These are phyloP conservation scores for Verticillium nonalfalfae DNA, from an alignment of 2,329 filamentous ascomycete species.

Conservation along the genomic window DNA sequence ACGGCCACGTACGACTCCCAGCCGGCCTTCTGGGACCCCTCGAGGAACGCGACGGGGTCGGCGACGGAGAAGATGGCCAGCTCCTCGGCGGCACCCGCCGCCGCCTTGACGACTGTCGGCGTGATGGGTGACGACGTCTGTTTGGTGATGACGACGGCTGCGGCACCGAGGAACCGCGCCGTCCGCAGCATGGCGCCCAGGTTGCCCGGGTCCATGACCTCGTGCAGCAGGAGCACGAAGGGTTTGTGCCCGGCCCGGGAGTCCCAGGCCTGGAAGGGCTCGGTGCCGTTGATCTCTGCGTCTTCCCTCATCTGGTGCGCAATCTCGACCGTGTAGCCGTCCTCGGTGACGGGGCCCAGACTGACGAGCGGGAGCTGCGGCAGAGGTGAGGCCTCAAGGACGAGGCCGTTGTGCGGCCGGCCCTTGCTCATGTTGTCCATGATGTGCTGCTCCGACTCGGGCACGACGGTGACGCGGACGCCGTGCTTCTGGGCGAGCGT, in stretches of 20 bases:
- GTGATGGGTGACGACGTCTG: conserved; percentile 69
- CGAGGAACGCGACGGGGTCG: conserved; percentile 64
- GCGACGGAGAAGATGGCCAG: conserved; percentile 66
- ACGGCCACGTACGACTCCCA: conserved; percentile 83
- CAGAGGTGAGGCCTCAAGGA: conserved; percentile 81
- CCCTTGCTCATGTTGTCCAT: conserved; percentile 79
- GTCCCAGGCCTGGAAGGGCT: conserved; percentile 36
- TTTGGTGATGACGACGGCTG: conserved; percentile 72
- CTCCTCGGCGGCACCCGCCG: conserved; percentile 79
- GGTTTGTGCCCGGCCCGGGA: conserved; percentile 49
- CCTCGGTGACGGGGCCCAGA: conserved; percentile 43
- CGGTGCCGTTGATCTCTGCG: conserved; percentile 61
- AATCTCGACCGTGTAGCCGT: conserved; percentile 53
- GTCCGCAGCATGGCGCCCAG: conserved; percentile 84
- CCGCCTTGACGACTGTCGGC: conserved; percentile 76
- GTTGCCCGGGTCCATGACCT: conserved; percentile 82
- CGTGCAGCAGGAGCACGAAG: conserved; percentile 67
- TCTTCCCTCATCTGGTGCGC: conserved; percentile 71
- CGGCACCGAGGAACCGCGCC: conserved; percentile 84
- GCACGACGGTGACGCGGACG: conserved; percentile 52
- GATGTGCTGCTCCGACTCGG: conserved; percentile 55
- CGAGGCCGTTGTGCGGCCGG: conserved; percentile 82
- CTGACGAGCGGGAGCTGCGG: conserved; percentile 62
- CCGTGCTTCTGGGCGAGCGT: conserved; percentile 38
- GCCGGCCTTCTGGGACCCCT: conserved; percentile 58